Percentiles rank a stretch among this genome's conserved stretches.
Conservation (phyloP, 768 basidiomycete genomes). For the Pulveroboletus sp. region DNA sequence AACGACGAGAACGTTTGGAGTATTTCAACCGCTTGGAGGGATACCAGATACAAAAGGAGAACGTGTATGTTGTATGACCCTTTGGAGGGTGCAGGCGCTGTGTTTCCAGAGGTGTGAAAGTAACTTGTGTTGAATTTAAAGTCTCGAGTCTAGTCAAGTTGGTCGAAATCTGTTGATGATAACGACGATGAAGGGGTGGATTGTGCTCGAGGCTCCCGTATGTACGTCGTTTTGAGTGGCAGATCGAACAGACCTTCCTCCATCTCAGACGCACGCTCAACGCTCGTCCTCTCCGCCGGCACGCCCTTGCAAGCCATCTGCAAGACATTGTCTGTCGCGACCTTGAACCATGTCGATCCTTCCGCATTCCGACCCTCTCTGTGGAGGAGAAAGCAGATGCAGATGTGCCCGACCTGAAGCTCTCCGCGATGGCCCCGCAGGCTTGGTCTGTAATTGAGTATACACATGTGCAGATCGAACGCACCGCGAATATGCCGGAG, state of each 20-base stretch:
- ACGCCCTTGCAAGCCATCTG: slow-evolving; percentile 7
- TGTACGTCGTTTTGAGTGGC: slow-evolving; percentile 2
- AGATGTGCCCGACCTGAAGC: slow-evolving; percentile 15
- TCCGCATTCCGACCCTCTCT: background rate
- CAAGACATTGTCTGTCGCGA: slow-evolving; percentile 23
- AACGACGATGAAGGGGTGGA: background rate
- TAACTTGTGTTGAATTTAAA: slow-evolving; percentile 15
- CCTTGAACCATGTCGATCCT: slow-evolving; percentile 20
- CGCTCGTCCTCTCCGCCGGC: background rate
- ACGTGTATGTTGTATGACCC: slow-evolving; percentile 52
- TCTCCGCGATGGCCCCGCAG: background rate
- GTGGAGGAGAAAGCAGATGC: slow-evolving; percentile 22
- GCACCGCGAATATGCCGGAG: slow-evolving; percentile 11
- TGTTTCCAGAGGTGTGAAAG: background rate
- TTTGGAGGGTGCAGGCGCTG: background rate
- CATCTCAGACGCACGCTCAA: background rate
- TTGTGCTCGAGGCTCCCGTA: slow-evolving; percentile 14
- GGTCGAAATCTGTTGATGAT: background rate
- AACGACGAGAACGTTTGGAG: slow-evolving; percentile 47
- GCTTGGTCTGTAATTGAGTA: slow-evolving; percentile 20
- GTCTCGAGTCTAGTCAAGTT: background rate
- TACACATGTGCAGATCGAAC: slow-evolving; percentile 16
- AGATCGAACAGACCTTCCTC: slow-evolving; percentile 6
- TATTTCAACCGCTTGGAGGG: slow-evolving; percentile 50
- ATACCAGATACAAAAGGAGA: slow-evolving; percentile 52